Conservation (phyloP, 306 rosid genomes). For the Quillaja saponaria region DNA sequence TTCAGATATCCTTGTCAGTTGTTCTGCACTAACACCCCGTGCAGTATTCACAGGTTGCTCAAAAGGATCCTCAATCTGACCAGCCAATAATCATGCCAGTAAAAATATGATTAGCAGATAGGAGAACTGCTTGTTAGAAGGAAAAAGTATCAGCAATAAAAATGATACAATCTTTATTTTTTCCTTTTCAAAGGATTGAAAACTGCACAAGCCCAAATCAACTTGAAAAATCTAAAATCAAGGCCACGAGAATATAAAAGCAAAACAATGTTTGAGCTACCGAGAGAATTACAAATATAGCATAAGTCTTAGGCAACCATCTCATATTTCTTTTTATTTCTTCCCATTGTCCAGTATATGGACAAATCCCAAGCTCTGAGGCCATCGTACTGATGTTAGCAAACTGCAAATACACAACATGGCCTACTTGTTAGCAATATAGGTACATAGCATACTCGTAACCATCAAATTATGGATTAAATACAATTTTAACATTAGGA, state of each 20-base stretch:
- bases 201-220: constrained; percentile 9
- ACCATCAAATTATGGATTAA: constrained; percentile 10
- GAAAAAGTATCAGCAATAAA: neutral
- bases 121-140: constrained; percentile 8
- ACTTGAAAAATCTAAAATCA: neutral
- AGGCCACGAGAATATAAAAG: neutral
- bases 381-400: constrained; percentile 50
- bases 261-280: constrained; percentile 17
- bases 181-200: constrained; percentile 17
- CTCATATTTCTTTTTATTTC: constrained; percentile 51
- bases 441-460: constrained; percentile 11
- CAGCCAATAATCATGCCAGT: constrained; percentile 28
- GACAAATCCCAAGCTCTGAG: constrained; percentile 52
- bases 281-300: constrained; percentile 63
- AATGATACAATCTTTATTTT: too few species aligned
- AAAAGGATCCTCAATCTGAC: constrained; percentile 91
- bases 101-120: constrained; percentile 32
- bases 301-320: constrained; percentile 78
- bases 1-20: constrained; percentile 55
- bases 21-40: constrained; percentile 51
- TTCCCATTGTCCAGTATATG: constrained; percentile 72
- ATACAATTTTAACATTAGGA: constrained; percentile 1
- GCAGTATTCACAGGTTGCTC: constrained; percentile 76
- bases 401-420: constrained; percentile 58
- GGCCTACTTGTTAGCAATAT: neutral